These are phyloP conservation scores for Kregervanrija pseudodelftensis DNA, from an alignment of 805 yeast genomes.

Conservation along the genomic window DNA sequence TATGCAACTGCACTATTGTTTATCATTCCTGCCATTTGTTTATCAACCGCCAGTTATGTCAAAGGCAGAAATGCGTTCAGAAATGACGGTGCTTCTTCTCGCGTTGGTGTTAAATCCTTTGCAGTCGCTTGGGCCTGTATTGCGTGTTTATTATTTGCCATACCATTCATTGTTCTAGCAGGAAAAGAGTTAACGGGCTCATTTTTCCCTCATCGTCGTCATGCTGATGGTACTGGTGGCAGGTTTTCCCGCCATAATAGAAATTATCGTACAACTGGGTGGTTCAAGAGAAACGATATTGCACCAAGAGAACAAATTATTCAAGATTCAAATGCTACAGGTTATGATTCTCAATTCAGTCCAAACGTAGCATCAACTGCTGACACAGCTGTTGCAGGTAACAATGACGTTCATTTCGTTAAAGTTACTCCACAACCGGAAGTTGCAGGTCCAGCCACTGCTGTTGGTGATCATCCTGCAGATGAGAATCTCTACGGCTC, in stretches of 20 bases:
- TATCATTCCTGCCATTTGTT: slow-evolving; percentile 36
- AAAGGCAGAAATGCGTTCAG: slow-evolving; percentile 44
- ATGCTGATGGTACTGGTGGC: not conserved
- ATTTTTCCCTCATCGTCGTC: not conserved
- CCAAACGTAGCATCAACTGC: no score
- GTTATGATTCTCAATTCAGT: no score
- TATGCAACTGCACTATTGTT: slow-evolving; percentile 34
- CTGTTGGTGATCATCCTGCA: no score
- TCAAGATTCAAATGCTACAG: no score
- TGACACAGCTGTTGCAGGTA: no score
- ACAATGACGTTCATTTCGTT: no score
- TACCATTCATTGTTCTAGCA: slow-evolving; percentile 6
- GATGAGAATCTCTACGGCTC: no score
- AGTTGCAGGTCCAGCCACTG: no score
- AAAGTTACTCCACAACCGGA: no score
- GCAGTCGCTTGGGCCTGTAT: slow-evolving; percentile 61
- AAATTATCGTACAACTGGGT: slow-evolving; percentile 1
- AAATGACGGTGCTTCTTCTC: slow-evolving; percentile 34
- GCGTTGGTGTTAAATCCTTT: slow-evolving; percentile 42
- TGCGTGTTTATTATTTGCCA: slow-evolving; percentile 11
- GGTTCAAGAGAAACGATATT: slow-evolving; percentile 7
- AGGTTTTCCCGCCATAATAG: not conserved
- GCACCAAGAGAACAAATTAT: slow-evolving; percentile 5
- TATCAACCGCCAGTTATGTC: slow-evolving; percentile 49
- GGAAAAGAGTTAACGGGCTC: not conserved